phyloP scores from a whole-genome alignment of 2,329 filamentous ascomycete species.

The Beauveria sp. region DNA sequence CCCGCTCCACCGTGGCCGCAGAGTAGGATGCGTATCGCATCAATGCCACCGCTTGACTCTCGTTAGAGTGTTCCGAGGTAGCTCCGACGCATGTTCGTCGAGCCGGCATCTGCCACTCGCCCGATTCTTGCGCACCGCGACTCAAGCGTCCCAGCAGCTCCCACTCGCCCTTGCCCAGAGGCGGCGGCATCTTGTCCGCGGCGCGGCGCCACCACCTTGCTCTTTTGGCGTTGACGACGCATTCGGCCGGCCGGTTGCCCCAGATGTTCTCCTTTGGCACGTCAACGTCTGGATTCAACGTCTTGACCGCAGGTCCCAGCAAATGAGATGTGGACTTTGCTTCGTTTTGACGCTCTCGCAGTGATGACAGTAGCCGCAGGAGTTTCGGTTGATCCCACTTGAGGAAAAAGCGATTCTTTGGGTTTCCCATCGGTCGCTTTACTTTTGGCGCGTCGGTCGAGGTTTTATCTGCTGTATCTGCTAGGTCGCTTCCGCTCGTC shows the following conservation, averaged over 20 bases:
- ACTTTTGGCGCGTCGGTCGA: neutral
- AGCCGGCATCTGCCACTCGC: constrained; percentile 30
- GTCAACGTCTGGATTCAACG: constrained; percentile 24
- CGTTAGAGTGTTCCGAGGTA: neutral
- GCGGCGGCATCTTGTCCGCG: constrained; percentile 44
- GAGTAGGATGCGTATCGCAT: neutral
- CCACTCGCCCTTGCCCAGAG: constrained; percentile 48
- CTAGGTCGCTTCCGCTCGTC: constrained; percentile 12
- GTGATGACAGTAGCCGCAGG: constrained; percentile 31
- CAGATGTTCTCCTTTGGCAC: constrained; percentile 41
- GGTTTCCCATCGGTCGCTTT: constrained; percentile 5
- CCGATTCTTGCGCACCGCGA: constrained; percentile 28
- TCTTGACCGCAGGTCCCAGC: constrained; percentile 19
- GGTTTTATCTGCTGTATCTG: neutral
- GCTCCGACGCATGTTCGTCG: neutral
- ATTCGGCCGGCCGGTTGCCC: constrained; percentile 36
- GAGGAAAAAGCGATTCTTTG: constrained; percentile 31
- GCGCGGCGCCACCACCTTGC: constrained; percentile 40
- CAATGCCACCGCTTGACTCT: neutral
- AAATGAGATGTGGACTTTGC: constrained; percentile 19
- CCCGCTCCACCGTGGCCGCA: constrained; percentile 1
- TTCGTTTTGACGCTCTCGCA: constrained; percentile 27
- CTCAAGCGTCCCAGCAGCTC: constrained; percentile 42
- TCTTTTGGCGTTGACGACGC: constrained; percentile 33
- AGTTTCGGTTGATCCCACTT: constrained; percentile 43